phyloP scores from a whole-genome alignment of 1,284 basidiomycete species.

The Mrakiaceae sp. region DNA sequence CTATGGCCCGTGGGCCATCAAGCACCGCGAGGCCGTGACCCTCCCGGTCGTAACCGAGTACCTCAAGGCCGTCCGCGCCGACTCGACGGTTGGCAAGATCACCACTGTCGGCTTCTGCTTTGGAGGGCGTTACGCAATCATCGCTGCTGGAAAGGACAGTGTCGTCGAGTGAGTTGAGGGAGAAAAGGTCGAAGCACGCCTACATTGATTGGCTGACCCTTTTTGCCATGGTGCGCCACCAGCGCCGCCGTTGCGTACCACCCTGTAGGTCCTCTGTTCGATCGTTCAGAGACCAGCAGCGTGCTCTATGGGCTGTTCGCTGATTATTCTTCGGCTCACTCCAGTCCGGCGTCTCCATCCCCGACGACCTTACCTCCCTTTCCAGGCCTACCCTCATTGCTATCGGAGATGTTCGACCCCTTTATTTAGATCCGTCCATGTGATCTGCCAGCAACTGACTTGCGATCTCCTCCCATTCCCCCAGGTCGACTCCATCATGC shows the following conservation, averaged over 20 bases:
- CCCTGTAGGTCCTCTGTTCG: slow-evolving; percentile 1
- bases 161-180: not conserved
- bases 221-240: not conserved
- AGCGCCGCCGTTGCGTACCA: slow-evolving; percentile 13
- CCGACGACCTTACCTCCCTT: slow-evolving; percentile 6
- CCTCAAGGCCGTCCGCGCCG: slow-evolving; percentile 20
- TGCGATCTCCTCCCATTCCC: not conserved
- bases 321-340: not conserved
- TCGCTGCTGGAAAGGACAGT: slow-evolving; percentile 10
- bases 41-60: slow-evolving; percentile 21
- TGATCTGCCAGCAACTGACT: not conserved
- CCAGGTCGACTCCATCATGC: slow-evolving; percentile 9
- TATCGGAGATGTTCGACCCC: slow-evolving; percentile 3
- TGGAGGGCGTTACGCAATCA: slow-evolving; percentile 21
- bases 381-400: not conserved
- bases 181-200: not conserved
- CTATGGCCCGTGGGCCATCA: slow-evolving; percentile 17
- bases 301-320: not conserved
- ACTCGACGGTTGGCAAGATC: slow-evolving; percentile 16
- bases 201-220: no score
- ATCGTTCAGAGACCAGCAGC: no score
- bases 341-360: slow-evolving; percentile 5
- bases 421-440: not conserved
- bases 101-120: slow-evolving; percentile 24
- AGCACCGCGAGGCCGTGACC: slow-evolving; percentile 21